phyloP scores from a whole-genome alignment of 1,284 basidiomycete genomes.

The Paramarasmius palmivorus region DNA sequence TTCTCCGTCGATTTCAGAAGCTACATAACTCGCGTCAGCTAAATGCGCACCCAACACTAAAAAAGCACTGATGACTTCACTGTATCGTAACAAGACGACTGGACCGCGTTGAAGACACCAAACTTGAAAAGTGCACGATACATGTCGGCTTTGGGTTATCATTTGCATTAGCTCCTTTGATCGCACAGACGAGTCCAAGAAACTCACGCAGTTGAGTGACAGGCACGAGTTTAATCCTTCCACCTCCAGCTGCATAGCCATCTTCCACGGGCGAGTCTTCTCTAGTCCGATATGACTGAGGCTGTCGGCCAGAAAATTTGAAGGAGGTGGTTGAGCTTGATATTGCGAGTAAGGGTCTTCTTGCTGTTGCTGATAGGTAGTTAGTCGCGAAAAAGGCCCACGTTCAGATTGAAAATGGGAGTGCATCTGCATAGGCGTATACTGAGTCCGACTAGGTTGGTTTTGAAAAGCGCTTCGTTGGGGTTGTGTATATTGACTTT shows the following conservation, averaged over 20 bases:
- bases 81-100: constrained; percentile 78
- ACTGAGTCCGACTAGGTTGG: too few relatives aligned
- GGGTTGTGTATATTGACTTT: too few relatives aligned
- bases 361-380: too few relatives aligned
- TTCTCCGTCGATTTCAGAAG: constrained; percentile 73
- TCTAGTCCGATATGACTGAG: not conserved
- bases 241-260: not conserved
- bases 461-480: too few relatives aligned
- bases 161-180: constrained; percentile 5
- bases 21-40: too few relatives aligned
- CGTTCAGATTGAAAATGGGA: too few relatives aligned
- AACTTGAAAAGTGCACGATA: constrained; percentile 86
- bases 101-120: constrained; percentile 87
- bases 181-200: constrained; percentile 3
- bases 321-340: too few relatives aligned
- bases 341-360: too few relatives aligned
- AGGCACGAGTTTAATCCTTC: constrained; percentile 50
- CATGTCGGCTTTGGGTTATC: constrained; percentile 78
- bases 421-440: too few relatives aligned
- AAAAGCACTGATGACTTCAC: constrained; percentile 42
- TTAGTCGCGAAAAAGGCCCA: too few relatives aligned
- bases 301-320: too few relatives aligned
- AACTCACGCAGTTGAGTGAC: not conserved
- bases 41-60: too few relatives aligned
- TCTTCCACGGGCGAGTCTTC: not conserved